Base-by-base conservation (phyloP, 768 basidiomycete genomes). In the Russula brevipes region DNA sequence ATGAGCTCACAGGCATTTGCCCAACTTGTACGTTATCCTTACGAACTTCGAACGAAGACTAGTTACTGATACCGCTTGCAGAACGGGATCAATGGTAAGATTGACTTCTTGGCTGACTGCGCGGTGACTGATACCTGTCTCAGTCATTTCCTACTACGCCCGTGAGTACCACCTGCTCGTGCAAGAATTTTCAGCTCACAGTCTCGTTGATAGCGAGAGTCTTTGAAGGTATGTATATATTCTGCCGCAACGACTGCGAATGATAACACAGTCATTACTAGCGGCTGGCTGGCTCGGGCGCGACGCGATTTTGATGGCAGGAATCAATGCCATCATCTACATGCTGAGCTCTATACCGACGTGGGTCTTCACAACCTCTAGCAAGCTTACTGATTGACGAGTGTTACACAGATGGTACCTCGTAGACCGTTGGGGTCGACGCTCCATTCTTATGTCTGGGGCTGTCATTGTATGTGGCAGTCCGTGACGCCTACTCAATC, bases 1-100 rank as follows among this genome's bases (percentile, higher is more conserved):
- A 95, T 95, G 91, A 91, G 89, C 19, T 92, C 92, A 59, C 95
- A 97, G 73, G 90, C 91, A 46, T 96, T 97, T 75, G 95, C 95
- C 47, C 95, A 97, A 72, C 77, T 97, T 71, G 94, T 93, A 66
- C 64, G 91, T 80, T 5, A 31, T 49, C 60, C 8, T 57, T 54
- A 45, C 61, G 39, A 14, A 47, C 24, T 6, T 7, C 12, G 46
- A 6, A 9, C 10, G 11, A 14, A 24, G 14, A 8, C n/a, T 42
- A 8, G n/a, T 38, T 31, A n/a, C 66, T 59, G 16, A 54, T 59
- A 45, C 5, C 7, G 33, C 30, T 46, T 31, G 8, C 55, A 96
- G 92, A 96, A 96, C 73, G 95, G 94, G 63, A 98, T 97, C 70
- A 97, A 95, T 72, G 90, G 91, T 90, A 73, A 57, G 79, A 19